Evolutionary conservation across 2,329 filamentous ascomycete species (phyloP).

Genomic region (Trichoderma atroviride): DNA sequence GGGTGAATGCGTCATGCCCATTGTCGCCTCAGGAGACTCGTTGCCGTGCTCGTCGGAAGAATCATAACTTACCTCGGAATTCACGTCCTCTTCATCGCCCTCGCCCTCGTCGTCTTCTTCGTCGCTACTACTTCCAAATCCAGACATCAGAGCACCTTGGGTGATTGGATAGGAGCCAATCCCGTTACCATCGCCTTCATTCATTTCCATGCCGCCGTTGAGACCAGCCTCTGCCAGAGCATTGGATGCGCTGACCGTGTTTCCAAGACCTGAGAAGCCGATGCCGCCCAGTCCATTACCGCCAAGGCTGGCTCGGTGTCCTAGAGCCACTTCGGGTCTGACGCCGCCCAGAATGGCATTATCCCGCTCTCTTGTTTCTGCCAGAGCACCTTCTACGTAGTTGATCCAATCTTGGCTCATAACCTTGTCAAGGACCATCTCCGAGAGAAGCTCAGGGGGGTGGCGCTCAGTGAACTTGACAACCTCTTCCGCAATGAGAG

Average conservation of each 20-base stretch:
- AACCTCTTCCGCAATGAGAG: slow-evolving; percentile 95
- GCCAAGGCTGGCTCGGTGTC: slow-evolving; percentile 68
- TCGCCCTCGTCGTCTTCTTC: slow-evolving; percentile 96
- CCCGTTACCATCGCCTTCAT: slow-evolving; percentile 65
- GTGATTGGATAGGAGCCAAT: slow-evolving; percentile 73
- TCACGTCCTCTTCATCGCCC: slow-evolving; percentile 75
- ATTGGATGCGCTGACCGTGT: slow-evolving; percentile 55
- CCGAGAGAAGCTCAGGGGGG: slow-evolving; percentile 82
- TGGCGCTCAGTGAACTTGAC: slow-evolving; percentile 97
- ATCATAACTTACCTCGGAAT: slow-evolving; percentile 63
- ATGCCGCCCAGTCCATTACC: slow-evolving; percentile 52
- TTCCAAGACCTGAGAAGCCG: slow-evolving; percentile 50
- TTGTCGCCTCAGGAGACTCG: slow-evolving; percentile 35
- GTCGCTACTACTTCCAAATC: slow-evolving; percentile 92
- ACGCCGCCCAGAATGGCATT: slow-evolving; percentile 98
- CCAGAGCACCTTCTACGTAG: slow-evolving; percentile 90
- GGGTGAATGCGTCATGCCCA: slow-evolving; percentile 34
- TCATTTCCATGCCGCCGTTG: slow-evolving; percentile 72
- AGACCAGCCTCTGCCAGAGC: slow-evolving; percentile 81
- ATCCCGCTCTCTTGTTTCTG: slow-evolving; percentile 91
- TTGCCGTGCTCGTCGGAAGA: slow-evolving; percentile 39
- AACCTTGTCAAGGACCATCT: slow-evolving; percentile 82
- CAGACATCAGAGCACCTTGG: slow-evolving; percentile 76
- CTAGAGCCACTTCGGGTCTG: slow-evolving; percentile 84
- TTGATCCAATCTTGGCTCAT: slow-evolving; percentile 89